Percentiles rank a stretch among this genome's conserved stretches.
Conservation (phyloP, 2,329 filamentous ascomycete species). For the Curvularia sp. region DNA sequence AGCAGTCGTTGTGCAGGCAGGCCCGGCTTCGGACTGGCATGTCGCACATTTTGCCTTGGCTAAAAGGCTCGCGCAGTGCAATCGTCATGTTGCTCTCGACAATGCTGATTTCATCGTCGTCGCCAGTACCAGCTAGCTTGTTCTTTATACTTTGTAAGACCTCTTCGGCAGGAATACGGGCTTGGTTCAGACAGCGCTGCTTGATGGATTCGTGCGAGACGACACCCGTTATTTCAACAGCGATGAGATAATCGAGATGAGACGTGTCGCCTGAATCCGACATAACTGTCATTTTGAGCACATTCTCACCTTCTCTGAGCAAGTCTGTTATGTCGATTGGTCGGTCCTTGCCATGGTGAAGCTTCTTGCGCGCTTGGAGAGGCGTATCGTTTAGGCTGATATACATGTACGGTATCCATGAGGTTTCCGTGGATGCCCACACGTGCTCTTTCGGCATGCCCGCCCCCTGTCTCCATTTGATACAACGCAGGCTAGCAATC, state of each 20-base stretch:
- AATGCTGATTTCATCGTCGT: constrained; percentile 66
- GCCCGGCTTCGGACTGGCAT: constrained; percentile 72
- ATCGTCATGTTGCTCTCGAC: constrained; percentile 53
- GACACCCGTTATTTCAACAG: constrained; percentile 73
- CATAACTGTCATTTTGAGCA: constrained; percentile 59
- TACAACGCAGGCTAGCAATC: constrained; percentile 74
- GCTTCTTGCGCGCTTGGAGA: constrained; percentile 68
- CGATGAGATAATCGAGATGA: constrained; percentile 65
- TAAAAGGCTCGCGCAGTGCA: constrained; percentile 58
- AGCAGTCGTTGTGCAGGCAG: constrained; percentile 85
- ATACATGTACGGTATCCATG: constrained; percentile 74
- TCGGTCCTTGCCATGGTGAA: constrained; percentile 76
- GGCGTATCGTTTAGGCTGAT: constrained; percentile 68
- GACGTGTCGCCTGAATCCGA: constrained; percentile 42
- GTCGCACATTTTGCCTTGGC: constrained; percentile 63
- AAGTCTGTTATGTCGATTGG: constrained; percentile 75
- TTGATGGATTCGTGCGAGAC: constrained; percentile 53
- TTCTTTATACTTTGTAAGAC: constrained; percentile 66
- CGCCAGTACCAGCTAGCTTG: constrained; percentile 52
- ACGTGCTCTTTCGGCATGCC: constrained; percentile 52
- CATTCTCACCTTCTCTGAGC: constrained; percentile 67
- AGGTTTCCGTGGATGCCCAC: constrained; percentile 70
- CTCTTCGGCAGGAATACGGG: constrained; percentile 53
- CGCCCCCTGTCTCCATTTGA: constrained; percentile 51
- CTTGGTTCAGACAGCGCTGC: constrained; percentile 25